phyloP scores from a whole-genome alignment of 2,329 filamentous ascomycete genomes.

The Onygenales sp. region DNA sequence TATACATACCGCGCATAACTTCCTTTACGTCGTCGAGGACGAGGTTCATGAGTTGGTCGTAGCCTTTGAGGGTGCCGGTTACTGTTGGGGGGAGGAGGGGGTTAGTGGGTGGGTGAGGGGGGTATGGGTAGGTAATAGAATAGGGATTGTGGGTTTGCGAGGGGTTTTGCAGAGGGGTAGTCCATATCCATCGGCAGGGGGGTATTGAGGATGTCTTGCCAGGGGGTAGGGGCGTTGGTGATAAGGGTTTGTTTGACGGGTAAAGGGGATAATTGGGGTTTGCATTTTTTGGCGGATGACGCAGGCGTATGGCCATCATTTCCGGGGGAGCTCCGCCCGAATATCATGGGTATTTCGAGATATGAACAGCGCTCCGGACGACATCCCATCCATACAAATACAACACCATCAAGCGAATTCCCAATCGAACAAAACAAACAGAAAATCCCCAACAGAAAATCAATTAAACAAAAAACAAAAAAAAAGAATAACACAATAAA shows the following conservation, averaged over 20 bases:
- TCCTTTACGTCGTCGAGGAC: conserved; percentile 93
- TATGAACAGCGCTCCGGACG: no score
- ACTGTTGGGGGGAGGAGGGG: conserved; percentile 44
- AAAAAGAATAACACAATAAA: neutral
- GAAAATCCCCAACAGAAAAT: neutral
- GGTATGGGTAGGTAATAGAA: neutral
- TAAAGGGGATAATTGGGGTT: no score
- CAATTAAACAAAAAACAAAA: neutral
- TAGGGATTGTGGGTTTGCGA: neutral
- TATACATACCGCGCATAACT: conserved; percentile 63
- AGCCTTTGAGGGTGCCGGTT: conserved; percentile 82
- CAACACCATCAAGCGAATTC: neutral
- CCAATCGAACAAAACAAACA: neutral
- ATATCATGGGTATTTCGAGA: no score
- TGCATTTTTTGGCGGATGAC: no score
- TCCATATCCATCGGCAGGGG: no score
- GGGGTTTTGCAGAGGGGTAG: neutral
- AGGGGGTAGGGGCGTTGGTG: no score
- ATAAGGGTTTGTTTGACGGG: no score
- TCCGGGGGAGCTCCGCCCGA: no score
- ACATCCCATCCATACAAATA: no score
- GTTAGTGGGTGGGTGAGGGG: neutral
- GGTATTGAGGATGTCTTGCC: no score
- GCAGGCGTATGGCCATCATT: no score
- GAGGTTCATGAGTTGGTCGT: conserved; percentile 95